phyloP scores from a whole-genome alignment of 1,284 basidiomycete genomes.

The Lentinus polychrous region DNA sequence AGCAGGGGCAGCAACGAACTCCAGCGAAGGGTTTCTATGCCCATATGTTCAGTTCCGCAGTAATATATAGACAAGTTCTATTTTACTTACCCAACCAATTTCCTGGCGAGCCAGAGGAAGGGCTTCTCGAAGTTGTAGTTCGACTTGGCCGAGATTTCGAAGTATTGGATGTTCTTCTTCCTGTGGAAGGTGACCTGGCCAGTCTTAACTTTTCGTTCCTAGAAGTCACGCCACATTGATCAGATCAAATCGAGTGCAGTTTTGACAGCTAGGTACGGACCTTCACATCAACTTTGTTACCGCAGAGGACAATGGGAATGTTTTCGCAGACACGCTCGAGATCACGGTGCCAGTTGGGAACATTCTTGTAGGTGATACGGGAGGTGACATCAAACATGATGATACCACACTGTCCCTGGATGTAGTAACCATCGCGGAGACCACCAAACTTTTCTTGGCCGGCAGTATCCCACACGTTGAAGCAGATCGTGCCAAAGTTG shows the following conservation, averaged over 20 bases:
- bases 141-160: constrained; percentile 99
- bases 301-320: constrained; percentile 98
- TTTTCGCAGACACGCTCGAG: constrained; percentile 99
- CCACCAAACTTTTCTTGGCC: constrained; percentile 99
- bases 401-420: constrained; percentile 99
- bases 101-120: constrained; percentile 98
- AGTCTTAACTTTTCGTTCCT: constrained; percentile 99
- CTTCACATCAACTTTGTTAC: constrained; percentile 99
- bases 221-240: constrained; percentile 12
- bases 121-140: constrained; percentile 99
- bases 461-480: constrained; percentile 99
- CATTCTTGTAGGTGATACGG: constrained; percentile 99
- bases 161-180: constrained; percentile 99
- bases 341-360: constrained; percentile 99
- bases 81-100: constrained; percentile 83
- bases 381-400: constrained; percentile 99
- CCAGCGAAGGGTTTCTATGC: constrained; percentile 75
- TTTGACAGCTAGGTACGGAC: constrained; percentile 34
- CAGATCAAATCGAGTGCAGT: constrained; percentile 1
- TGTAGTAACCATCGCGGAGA: constrained; percentile 96
- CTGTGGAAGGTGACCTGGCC: constrained; percentile 98
- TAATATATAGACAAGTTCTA: not conserved
- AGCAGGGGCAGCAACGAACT: constrained; percentile 96
- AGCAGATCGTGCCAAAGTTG: constrained; percentile 98
- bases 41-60: not conserved